Evolutionary conservation across 805 yeast genomes (phyloP).

Genomic region (Metschnikowia drakensbergensis): DNA sequence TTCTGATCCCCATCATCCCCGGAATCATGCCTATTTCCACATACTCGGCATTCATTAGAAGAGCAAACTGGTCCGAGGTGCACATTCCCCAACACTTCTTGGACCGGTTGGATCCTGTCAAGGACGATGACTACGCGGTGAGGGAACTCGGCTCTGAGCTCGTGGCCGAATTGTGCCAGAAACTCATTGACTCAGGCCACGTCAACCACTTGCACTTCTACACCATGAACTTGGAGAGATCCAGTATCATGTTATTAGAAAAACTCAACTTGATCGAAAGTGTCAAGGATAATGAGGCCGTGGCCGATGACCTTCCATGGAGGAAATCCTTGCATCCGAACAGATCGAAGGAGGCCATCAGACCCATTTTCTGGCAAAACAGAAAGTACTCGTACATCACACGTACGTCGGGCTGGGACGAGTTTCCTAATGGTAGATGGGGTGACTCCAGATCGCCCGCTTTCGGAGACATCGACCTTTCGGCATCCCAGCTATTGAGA

Average conservation of each 20-base stretch:
- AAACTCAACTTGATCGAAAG: slow-evolving; percentile 55
- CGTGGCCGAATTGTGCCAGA: slow-evolving; percentile 77
- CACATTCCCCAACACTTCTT: slow-evolving; percentile 71
- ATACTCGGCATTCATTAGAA: slow-evolving; percentile 84
- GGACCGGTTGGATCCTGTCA: slow-evolving; percentile 69
- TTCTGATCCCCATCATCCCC: slow-evolving; percentile 85
- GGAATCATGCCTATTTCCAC: slow-evolving; percentile 99
- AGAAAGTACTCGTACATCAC: slow-evolving; percentile 86
- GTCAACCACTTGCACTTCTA: slow-evolving; percentile 90
- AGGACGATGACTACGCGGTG: slow-evolving; percentile 86
- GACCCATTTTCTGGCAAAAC: slow-evolving; percentile 96
- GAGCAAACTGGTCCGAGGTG: slow-evolving; percentile 93
- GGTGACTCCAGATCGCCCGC: slow-evolving; percentile 98
- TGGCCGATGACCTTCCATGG: slow-evolving; percentile 69
- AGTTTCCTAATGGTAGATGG: slow-evolving; percentile 98
- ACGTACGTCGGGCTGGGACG: slow-evolving; percentile 94
- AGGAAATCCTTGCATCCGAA: slow-evolving; percentile 81
- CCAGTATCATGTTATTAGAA: slow-evolving; percentile 85
- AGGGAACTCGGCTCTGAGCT: slow-evolving; percentile 82
- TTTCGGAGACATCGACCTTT: slow-evolving; percentile 82
- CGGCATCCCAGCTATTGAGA: slow-evolving; percentile 74
- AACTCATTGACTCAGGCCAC: slow-evolving; percentile 63
- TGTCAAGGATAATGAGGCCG: slow-evolving; percentile 35
- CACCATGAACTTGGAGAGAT: slow-evolving; percentile 94
- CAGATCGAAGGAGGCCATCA: slow-evolving; percentile 73